Base-by-base conservation (phyloP, 192 early-diverging fungal species). In the Lobulomyces angularis region DNA sequence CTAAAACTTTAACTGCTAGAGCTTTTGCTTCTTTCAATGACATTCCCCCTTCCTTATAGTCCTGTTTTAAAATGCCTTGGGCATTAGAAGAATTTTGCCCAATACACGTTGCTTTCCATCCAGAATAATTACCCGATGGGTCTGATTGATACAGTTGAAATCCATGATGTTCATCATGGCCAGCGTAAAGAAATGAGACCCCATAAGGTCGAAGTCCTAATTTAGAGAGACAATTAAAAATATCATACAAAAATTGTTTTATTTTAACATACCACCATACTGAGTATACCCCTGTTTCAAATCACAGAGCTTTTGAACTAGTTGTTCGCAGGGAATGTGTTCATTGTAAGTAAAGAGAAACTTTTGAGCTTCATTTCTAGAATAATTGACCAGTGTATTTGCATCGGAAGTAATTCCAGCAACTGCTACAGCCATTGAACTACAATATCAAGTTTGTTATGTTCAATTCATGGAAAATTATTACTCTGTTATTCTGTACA, bases 221-320 rank as follows among this genome's bases (percentile, higher is more conserved):
- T 40, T 30, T 12, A 5, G n/a, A 51, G 16, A 17, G 12, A 12
- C 3, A 49, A n/a, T 17, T 16, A 19, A 17, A 18, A 39, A 18
- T 16, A 39, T 3, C 16, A 45, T 1, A 45, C 35, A 55, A 17
- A 51, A 11, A 5, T 5, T 24, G 16, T 8, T 44, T 29, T 18
- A 54, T 23, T 21, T 48, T 3, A 8, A 3, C 24, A 20, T 32
- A 71, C 71, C 71, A 62, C 95, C 92, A 55, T 90, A 92, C 58
- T 97, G 92, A 33, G 95, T 99, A 62, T 95, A 97, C 35, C 89
- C 87, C 53, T 98, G 94, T 77, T 98, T 98, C 55, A 95, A 58
- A 67, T 98, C 88, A 57, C 92, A 92, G 43, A 98, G 71, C 41
- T 70, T 70, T 54, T 96, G 86, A 26, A 99, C 95, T 27, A 99